A percentile compares a stretch with the other conserved stretches of the same genome.
Evolutionary conservation across 345 rosid species (phyloP).

Genomic region (Gynandropsis gynandra): DNA sequence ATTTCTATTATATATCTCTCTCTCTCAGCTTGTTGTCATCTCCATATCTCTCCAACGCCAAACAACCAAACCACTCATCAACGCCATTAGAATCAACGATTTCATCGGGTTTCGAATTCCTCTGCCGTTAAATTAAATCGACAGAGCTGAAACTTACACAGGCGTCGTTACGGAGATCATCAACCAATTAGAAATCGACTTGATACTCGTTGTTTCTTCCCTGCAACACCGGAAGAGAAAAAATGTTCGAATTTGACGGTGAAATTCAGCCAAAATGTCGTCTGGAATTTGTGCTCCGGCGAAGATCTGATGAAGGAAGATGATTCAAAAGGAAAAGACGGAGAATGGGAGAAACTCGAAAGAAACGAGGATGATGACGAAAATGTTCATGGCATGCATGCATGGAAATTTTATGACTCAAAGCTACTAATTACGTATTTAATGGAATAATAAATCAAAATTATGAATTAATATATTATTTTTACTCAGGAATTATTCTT

Average conservation of each 20-base stretch:
- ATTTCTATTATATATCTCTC: slow-evolving; percentile 12
- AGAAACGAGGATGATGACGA: slow-evolving; percentile 1
- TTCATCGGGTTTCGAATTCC: background rate
- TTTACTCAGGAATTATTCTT: no score
- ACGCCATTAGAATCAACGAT: slow-evolving; percentile 2
- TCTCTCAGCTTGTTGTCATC: slow-evolving; percentile 1
- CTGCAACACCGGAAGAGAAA: slow-evolving; percentile 5
- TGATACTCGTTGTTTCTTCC: slow-evolving; percentile 10
- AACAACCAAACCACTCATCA: slow-evolving; percentile 4
- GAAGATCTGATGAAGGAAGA: slow-evolving; percentile 18
- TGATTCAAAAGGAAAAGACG: slow-evolving; percentile 18
- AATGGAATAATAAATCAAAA: no score
- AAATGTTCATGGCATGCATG: slow-evolving; percentile 14
- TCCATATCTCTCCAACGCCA: background rate
- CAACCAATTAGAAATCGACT: slow-evolving; percentile 1
- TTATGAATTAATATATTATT: no score
- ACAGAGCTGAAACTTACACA: slow-evolving; percentile 17
- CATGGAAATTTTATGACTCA: no score
- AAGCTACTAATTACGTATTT: no score
- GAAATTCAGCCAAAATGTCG: background rate
- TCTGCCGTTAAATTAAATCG: slow-evolving; percentile 9
- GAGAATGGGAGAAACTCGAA: background rate
- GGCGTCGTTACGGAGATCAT: background rate
- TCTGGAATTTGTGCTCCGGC: slow-evolving; percentile 10
- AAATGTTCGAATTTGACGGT: background rate